Conservation (phyloP, 1,284 basidiomycete species). For the Heterobasidion parviporum region DNA sequence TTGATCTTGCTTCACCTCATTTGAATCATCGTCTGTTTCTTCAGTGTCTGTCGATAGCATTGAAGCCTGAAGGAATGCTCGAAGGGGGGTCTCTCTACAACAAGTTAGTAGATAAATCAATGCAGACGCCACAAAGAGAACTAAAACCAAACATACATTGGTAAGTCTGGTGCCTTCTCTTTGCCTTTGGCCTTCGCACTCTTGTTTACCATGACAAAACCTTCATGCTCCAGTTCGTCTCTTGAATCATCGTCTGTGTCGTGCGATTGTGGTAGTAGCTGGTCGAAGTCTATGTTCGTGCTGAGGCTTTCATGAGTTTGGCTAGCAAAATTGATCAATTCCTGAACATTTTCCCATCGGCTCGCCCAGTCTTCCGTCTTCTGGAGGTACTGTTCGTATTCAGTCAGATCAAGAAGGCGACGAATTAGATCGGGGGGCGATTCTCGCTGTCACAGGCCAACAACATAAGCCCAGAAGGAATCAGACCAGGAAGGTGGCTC, state of each 20-base stretch:
- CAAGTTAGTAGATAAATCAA: background rate
- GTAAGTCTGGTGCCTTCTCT: background rate
- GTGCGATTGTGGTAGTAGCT: background rate
- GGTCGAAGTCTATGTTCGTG: background rate
- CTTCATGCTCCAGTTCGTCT: background rate
- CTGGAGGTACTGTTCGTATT: conserved; percentile 66
- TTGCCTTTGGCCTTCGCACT: conserved; percentile 1
- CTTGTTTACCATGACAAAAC: conserved; percentile 1
- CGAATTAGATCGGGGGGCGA: conserved; percentile 63
- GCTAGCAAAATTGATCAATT: conserved; percentile 68
- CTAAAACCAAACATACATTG: background rate
- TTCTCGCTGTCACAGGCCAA: conserved; percentile 27
- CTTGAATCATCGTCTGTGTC: background rate
- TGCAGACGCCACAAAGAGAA: background rate
- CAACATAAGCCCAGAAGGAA: background rate
- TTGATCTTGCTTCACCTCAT: conserved; percentile 32
- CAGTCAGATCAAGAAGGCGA: conserved; percentile 47
- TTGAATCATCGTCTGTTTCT: conserved; percentile 48
- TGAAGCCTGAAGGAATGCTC: conserved; percentile 78
- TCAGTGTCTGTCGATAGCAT: conserved; percentile 82
- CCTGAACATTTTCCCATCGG: conserved; percentile 83
- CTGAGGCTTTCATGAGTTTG: conserved; percentile 33
- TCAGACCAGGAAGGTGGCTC: conserved; percentile 6
- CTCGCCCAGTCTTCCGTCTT: conserved; percentile 71
- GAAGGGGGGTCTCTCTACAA: conserved; percentile 55